phyloP scores from a whole-genome alignment of 2,329 filamentous ascomycete genomes.

The Beauveria sp. region DNA sequence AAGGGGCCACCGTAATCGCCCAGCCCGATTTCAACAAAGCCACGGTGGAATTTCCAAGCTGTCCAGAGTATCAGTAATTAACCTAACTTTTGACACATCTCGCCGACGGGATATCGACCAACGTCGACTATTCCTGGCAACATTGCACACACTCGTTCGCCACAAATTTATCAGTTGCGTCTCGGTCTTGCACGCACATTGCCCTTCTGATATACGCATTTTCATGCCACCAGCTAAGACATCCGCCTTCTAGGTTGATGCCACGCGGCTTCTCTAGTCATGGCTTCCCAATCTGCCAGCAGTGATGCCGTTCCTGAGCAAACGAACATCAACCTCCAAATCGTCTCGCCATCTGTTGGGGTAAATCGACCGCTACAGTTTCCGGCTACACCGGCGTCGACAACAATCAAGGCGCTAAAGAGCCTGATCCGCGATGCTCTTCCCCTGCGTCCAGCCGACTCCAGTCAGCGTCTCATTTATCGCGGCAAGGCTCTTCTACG shows the following conservation, averaged over 20 bases:
- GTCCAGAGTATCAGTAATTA: background rate
- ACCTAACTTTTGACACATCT: background rate
- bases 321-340: slow-evolving; percentile 44
- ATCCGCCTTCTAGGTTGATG: background rate
- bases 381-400: slow-evolving; percentile 37
- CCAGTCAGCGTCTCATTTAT: slow-evolving; percentile 53
- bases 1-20: background rate
- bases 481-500: slow-evolving; percentile 47
- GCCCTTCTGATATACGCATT: background rate
- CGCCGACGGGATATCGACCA: background rate
- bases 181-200: background rate
- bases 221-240: background rate
- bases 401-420: slow-evolving; percentile 51
- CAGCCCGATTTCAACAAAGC: slow-evolving; percentile 13
- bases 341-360: slow-evolving; percentile 51
- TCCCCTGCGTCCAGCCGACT: slow-evolving; percentile 40
- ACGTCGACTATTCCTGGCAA: background rate
- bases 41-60: slow-evolving; percentile 13
- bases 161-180: background rate
- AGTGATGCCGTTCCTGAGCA: background rate
- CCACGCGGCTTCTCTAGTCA: slow-evolving; percentile 3
- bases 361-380: slow-evolving; percentile 45
- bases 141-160: background rate
- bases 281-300: slow-evolving; percentile 6
- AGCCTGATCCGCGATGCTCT: slow-evolving; percentile 47